Evolutionary conservation across 116 monocot species (phyloP), one percentile per base, ranked within the genome.

Genomic region (Thalassia testudinum): DNA sequence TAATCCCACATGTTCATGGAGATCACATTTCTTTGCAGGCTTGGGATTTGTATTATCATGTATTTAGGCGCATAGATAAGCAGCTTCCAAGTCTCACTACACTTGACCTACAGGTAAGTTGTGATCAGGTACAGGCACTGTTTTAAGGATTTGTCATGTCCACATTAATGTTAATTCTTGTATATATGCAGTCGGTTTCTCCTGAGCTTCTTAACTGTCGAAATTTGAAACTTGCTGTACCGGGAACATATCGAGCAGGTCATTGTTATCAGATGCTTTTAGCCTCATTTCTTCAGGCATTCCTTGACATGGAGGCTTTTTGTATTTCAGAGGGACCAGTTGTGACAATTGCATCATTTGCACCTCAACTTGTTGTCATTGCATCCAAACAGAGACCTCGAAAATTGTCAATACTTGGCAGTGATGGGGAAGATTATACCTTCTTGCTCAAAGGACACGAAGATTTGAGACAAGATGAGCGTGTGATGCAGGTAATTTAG

Each of bases 11-110:
- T 34, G 30, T 3, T 5, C 30, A 34, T 34, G 30, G 30, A 34
- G 6, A 34, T 34, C 30, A 10, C 30, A 34, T 34, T 34, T 34
- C n/a, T 27, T 17, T 62, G 26, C 5, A 95, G 95, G 95, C 95
- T 20, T 95, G 95, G 95, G 95, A 95, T 76, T 75, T 95, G 54
- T 95, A 95, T 75, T 95, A 95, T 67, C 95, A 95, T 77, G 95
- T 95, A 61, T 95, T 95, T 30, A 84, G 79, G 69, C 85, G 88
- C 66, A 95, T 95, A 51, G 95, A 95, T 72, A 95, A 88, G 50
- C 88, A 95, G 58, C 85, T 95, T 43, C 88, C 95, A 0, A 85
- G 95, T 58, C 85, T 95, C 47, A 88, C 95, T 43, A 95, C 85
- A 24, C 67, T 95, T 26, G 95, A 95, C 57, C 59, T 95, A 37